Conservation (phyloP, 2,329 filamentous ascomycete species). For the Exophiala sideris region DNA sequence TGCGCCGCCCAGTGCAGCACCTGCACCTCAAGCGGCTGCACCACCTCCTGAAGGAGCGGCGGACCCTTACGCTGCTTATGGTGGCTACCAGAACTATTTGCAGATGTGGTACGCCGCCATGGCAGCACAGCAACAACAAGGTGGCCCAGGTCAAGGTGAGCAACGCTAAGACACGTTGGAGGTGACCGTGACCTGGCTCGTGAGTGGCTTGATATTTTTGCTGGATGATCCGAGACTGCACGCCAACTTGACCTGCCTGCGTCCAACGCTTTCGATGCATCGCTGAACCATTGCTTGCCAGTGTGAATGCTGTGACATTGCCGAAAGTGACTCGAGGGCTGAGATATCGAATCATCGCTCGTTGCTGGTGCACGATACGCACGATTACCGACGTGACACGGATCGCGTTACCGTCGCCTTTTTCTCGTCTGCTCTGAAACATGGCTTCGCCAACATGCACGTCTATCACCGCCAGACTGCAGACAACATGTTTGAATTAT, state of each 20-base stretch:
- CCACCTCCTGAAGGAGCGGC: conserved; percentile 51
- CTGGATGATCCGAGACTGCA: conserved; percentile 15
- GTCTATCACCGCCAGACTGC: too few relatives aligned
- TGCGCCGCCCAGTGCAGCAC: conserved; percentile 30
- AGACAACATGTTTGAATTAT: too few relatives aligned
- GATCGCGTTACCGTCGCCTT: too few relatives aligned
- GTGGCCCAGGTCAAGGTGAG: conserved; percentile 30
- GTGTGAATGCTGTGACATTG: conserved; percentile 17
- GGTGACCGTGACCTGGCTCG: conserved; percentile 25
- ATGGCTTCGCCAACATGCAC: too few relatives aligned
- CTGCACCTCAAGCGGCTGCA: conserved; percentile 37
- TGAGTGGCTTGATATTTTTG: conserved; percentile 18
- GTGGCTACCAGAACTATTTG: conserved; percentile 77
- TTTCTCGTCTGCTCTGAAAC: too few relatives aligned
- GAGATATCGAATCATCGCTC: too few relatives aligned
- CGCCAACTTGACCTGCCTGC: conserved; percentile 20
- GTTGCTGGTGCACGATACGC: background rate
- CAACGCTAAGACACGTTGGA: conserved; percentile 29
- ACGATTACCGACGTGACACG: too few relatives aligned
- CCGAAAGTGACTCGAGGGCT: conserved; percentile 2
- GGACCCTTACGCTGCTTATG: conserved; percentile 76
- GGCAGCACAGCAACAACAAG: conserved; percentile 51
- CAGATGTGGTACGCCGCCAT: conserved; percentile 76
- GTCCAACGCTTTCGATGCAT: conserved; percentile 1
- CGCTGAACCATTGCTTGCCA: too few relatives aligned